A percentile compares a stretch with the other conserved stretches of the same genome.
Evolutionary conservation across 2,329 filamentous ascomycete species (phyloP).

Genomic region (Fulvia fulva): DNA sequence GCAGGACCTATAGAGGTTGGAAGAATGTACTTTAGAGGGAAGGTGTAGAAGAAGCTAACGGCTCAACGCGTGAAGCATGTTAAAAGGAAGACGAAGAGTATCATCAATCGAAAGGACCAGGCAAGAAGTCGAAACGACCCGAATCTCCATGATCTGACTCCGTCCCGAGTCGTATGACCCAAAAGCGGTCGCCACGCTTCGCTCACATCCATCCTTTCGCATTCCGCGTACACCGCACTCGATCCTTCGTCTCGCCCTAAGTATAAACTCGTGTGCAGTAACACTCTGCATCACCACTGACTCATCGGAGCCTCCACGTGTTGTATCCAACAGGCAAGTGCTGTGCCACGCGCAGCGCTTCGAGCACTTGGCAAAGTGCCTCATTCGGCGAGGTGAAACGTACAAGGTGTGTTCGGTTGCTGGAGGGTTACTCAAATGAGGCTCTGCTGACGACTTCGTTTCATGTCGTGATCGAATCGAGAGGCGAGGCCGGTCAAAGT

Average conservation of each 20-base stretch:
- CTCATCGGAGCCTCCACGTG: too few species aligned
- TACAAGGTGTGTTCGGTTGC: too few species aligned
- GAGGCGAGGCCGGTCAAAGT: too few species aligned
- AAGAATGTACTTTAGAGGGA: neutral
- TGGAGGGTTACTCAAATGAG: too few species aligned
- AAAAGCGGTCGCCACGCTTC: neutral
- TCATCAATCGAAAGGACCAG: neutral
- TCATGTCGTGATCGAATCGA: too few species aligned
- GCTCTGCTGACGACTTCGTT: too few species aligned
- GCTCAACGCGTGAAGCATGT: neutral
- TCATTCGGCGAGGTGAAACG: too few species aligned
- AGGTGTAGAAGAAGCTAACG: neutral
- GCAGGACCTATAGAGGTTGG: neutral
- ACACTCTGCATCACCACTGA: too few species aligned
- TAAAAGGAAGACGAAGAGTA: neutral
- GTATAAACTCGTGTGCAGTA: neutral
- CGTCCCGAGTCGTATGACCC: neutral
- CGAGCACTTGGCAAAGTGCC: too few species aligned
- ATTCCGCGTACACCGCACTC: neutral
- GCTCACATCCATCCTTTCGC: neutral
- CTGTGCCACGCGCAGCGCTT: too few species aligned
- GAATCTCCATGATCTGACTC: neutral
- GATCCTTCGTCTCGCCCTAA: neutral
- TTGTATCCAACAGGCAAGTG: too few species aligned
- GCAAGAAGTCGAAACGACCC: neutral